phyloP scores from a whole-genome alignment of 768 basidiomycete genomes.

The Suillus plorans region DNA sequence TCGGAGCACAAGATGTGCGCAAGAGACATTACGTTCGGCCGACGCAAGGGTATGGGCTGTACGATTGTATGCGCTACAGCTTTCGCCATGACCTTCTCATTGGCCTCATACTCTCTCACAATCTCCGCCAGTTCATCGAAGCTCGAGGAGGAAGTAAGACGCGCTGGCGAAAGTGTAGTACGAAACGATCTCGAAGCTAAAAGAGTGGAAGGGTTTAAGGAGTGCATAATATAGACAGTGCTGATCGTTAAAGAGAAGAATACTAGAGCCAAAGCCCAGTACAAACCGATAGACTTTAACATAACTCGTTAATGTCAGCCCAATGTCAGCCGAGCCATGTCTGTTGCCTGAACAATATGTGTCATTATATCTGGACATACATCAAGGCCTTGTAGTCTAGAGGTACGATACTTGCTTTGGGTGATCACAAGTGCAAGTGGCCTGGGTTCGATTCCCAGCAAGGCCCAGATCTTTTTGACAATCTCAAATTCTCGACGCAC shows the following conservation, averaged over 20 bases:
- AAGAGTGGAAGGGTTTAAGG: background rate
- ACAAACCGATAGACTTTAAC: background rate
- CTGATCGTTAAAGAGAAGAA: background rate
- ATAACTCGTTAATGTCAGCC: background rate
- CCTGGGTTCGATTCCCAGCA: slow-evolving; percentile 42
- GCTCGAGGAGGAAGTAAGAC: background rate
- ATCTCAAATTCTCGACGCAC: too few relatives aligned
- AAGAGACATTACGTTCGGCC: slow-evolving; percentile 9
- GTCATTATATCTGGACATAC: background rate
- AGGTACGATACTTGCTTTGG: slow-evolving; percentile 38
- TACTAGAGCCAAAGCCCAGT: background rate
- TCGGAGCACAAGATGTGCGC: slow-evolving; percentile 2
- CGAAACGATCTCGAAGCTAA: background rate
- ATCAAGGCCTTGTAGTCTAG: slow-evolving; percentile 33
- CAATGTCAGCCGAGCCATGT: background rate
- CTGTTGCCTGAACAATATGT: background rate
- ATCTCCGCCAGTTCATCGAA: background rate
- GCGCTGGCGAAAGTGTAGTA: background rate
- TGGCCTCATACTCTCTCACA: background rate
- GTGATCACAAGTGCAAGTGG: slow-evolving; percentile 32
- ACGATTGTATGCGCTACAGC: background rate
- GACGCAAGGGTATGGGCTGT: background rate
- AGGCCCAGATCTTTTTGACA: slow-evolving; percentile 24
- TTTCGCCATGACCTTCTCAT: background rate
- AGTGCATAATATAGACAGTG: background rate